phyloP scores from a whole-genome alignment of 129 eudicot species.

The Mikania micrantha region DNA sequence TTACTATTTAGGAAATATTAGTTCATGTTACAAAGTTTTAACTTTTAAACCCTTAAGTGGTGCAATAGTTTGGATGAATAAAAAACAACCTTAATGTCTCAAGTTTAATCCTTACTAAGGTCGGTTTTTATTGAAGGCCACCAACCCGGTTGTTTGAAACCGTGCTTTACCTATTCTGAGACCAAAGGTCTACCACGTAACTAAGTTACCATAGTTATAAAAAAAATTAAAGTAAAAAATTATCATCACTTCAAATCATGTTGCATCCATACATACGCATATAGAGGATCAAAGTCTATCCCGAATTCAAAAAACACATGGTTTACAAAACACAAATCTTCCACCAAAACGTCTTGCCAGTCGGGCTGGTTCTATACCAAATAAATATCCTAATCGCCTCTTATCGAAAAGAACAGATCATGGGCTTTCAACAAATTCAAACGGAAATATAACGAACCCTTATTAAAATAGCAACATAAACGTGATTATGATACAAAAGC shows the following conservation, averaged over 20 bases:
- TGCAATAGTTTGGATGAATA: too few species aligned
- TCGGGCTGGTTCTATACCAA: not conserved
- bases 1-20: too few species aligned
- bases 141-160: too few species aligned
- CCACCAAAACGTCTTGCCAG: conserved; percentile 7
- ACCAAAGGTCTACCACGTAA: too few species aligned
- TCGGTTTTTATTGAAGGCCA: too few species aligned
- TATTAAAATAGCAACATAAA: conserved; percentile 9
- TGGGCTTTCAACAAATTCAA: conserved; percentile 22
- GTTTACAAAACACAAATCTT: not conserved
- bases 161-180: too few species aligned
- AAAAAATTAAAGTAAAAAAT: not conserved
- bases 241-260: not conserved
- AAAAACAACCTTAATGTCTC: too few species aligned
- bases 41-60: too few species aligned
- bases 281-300: not conserved
- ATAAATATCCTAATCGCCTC: conserved; percentile 23
- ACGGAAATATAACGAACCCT: conserved; percentile 7
- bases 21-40: too few species aligned
- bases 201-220: too few species aligned
- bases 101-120: too few species aligned
- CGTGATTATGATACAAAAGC: conserved; percentile 14
- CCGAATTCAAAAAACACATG: not conserved
- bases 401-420: conserved; percentile 7
- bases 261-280: not conserved